These are phyloP conservation scores for Salix koriyanagi DNA, from an alignment of 345 rosid genomes.

Conservation along the genomic window DNA sequence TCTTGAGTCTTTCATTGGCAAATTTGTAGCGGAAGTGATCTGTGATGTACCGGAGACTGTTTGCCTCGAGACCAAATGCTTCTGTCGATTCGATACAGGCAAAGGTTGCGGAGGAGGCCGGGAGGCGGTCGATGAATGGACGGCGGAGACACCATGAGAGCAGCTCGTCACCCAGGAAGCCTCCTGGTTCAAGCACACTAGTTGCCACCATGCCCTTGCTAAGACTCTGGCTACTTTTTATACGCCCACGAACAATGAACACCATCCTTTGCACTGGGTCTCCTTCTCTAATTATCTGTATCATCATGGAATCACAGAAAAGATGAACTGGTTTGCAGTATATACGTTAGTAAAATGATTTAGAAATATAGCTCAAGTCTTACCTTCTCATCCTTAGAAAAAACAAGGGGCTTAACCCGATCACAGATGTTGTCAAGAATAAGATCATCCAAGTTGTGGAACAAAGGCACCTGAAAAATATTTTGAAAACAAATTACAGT, in stretches of 20 bases:
- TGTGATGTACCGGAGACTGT: slow-evolving; percentile 67
- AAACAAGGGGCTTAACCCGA: slow-evolving; percentile 63
- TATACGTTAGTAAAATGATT: not conserved
- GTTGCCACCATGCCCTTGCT: slow-evolving; percentile 73
- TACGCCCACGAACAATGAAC: slow-evolving; percentile 57
- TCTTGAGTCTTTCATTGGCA: slow-evolving; percentile 62
- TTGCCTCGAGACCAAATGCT: slow-evolving; percentile 57
- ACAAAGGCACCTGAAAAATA: slow-evolving; percentile 60
- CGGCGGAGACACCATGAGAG: slow-evolving; percentile 95
- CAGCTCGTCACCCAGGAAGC: slow-evolving; percentile 82
- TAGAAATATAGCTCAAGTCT: not conserved
- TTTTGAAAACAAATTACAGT: not conserved
- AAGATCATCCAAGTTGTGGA: slow-evolving; percentile 71
- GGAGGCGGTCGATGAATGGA: slow-evolving; percentile 77
- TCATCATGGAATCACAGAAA: not conserved
- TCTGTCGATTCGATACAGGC: slow-evolving; percentile 54
- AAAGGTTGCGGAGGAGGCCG: slow-evolving; percentile 85
- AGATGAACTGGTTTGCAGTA: not conserved
- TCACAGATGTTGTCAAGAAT: slow-evolving; percentile 95
- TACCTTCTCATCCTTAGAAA: slow-evolving; percentile 88
- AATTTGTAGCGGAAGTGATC: slow-evolving; percentile 85
- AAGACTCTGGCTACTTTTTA: slow-evolving; percentile 58
- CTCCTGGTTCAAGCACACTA: slow-evolving; percentile 66
- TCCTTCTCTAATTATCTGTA: slow-evolving; percentile 87
- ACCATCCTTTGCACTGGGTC: slow-evolving; percentile 85